These are phyloP conservation scores for Halophytophthora polymorphica DNA, from an alignment of 352 stramenopile species.

Conservation along the genomic window DNA sequence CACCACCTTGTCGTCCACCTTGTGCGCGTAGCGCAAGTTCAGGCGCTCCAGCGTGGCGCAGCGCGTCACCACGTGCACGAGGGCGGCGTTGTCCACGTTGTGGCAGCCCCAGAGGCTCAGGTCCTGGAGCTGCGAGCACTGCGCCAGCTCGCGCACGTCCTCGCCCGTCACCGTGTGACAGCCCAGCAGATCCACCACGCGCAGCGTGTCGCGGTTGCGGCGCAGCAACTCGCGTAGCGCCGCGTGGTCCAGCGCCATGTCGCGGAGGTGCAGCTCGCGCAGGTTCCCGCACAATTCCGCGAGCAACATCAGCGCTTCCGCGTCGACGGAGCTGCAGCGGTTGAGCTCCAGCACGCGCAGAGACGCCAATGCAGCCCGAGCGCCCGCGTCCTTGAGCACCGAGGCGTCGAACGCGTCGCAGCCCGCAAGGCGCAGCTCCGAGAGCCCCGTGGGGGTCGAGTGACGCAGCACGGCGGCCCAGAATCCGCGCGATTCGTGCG, in stretches of 20 bases:
- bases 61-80: constrained; percentile 52
- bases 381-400: constrained; percentile 28
- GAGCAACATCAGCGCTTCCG: constrained; percentile 38
- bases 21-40: constrained; percentile 83
- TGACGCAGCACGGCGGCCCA: constrained; percentile 54
- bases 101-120: constrained; percentile 77
- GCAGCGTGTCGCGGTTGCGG: constrained; percentile 46
- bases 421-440: constrained; percentile 50
- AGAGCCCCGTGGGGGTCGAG: constrained; percentile 31
- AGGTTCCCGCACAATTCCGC: constrained; percentile 45
- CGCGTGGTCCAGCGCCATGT: constrained; percentile 63
- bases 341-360: constrained; percentile 65
- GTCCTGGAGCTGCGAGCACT: constrained; percentile 46
- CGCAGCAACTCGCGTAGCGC: constrained; percentile 48
- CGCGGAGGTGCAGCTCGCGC: constrained; percentile 57
- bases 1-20: constrained; percentile 77
- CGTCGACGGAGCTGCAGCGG: constrained; percentile 39
- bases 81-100: constrained; percentile 68
- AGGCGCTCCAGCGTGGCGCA: constrained; percentile 46
- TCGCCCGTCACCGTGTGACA: constrained; percentile 67
- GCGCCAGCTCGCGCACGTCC: constrained; percentile 42
- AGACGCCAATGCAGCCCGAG: constrained; percentile 24
- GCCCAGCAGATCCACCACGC: constrained; percentile 66
- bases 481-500: constrained; percentile 34
- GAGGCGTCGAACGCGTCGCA: constrained; percentile 42